Percentiles rank a stretch among this genome's conserved stretches.
Evolutionary conservation across 148 eudicot genomes (phyloP).

Genomic region (Fagopyrum homotropicum): DNA sequence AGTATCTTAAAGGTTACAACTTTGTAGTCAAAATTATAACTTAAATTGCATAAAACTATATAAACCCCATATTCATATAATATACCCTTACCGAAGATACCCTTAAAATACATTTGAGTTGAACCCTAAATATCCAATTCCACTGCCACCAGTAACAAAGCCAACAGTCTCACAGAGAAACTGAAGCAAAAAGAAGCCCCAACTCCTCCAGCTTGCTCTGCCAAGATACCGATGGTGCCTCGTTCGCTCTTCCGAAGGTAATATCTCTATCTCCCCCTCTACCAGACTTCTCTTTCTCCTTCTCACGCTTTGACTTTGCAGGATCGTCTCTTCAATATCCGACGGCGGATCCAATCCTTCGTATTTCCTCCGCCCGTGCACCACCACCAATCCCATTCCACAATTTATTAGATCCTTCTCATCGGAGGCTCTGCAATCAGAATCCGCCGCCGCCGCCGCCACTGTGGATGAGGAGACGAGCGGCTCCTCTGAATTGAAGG

Average conservation of each 20-base stretch:
- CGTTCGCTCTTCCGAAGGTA: conserved; percentile 37
- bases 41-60: too few relatives aligned
- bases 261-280: not conserved
- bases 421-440: conserved; percentile 22
- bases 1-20: too few relatives aligned
- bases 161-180: not conserved
- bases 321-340: conserved; percentile 7
- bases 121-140: not conserved
- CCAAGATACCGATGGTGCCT: conserved; percentile 25
- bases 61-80: too few relatives aligned
- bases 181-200: not conserved
- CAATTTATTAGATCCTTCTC: conserved; percentile 22
- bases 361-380: conserved; percentile 2
- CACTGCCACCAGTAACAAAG: not conserved
- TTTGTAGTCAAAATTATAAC: too few relatives aligned
- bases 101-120: not conserved
- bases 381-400: conserved; percentile 3
- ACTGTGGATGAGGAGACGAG: conserved; percentile 16
- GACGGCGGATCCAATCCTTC: conserved; percentile 12
- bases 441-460: conserved; percentile 15
- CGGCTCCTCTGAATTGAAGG: conserved; percentile 13
- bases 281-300: conserved; percentile 19
- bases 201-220: not conserved
- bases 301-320: conserved; percentile 7
- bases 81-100: too few relatives aligned